phyloP scores from a whole-genome alignment of 2,329 filamentous ascomycete genomes.

The Rhynchosporium secalis region DNA sequence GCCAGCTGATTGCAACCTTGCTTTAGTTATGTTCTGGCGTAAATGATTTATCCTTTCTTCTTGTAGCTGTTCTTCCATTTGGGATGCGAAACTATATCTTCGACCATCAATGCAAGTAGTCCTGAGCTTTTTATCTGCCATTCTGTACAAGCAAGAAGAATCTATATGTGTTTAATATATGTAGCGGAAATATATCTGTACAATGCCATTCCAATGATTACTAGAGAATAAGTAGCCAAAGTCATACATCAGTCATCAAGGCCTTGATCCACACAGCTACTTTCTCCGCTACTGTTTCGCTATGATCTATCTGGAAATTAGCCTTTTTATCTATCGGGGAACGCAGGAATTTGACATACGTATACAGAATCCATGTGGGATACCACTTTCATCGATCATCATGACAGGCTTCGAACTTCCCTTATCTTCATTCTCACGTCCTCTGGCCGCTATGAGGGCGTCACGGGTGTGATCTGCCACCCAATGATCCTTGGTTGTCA shows the following conservation, averaged over 20 bases:
- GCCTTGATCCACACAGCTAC: conserved; percentile 42
- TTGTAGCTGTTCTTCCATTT: no score
- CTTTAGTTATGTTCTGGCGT: no score
- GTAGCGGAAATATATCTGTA: not conserved
- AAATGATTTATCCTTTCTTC: no score
- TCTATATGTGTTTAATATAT: no score
- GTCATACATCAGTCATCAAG: conserved; percentile 25
- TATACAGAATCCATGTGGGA: conserved; percentile 64
- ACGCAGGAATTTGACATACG: conserved; percentile 42
- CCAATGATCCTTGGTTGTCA: conserved; percentile 54
- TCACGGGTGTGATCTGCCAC: conserved; percentile 58
- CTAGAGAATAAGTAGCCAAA: not conserved
- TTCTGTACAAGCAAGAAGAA: no score
- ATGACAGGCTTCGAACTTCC: conserved; percentile 46
- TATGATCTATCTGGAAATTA: conserved; percentile 43
- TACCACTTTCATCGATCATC: conserved; percentile 54
- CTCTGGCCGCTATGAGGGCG: conserved; percentile 51
- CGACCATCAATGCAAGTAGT: no score
- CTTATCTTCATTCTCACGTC: conserved; percentile 36
- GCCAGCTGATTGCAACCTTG: no score
- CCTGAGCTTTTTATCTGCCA: no score
- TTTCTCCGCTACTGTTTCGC: conserved; percentile 51
- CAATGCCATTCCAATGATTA: not conserved
- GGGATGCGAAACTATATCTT: no score
- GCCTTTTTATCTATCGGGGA: no score